Evolutionary conservation across 169 alveolate genomes (phyloP).

Genomic region (Cyclospora cayetanensis): DNA sequence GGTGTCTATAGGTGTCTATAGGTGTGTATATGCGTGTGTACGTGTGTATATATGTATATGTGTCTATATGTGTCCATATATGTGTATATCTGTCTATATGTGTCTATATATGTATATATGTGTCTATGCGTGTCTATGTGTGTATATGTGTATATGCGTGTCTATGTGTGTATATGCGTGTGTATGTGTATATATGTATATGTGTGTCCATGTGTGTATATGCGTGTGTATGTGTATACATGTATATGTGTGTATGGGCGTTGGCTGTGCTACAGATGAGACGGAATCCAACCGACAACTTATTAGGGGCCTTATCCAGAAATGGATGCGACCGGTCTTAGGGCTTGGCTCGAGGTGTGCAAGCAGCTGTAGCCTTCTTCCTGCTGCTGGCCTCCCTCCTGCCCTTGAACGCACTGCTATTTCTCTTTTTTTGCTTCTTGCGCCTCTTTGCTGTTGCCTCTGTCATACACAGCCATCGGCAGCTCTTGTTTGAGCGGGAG

Average conservation of each 20-base stretch:
- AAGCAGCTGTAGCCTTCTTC: neutral
- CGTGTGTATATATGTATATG: no score
- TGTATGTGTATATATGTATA: no score
- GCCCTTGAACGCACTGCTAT: neutral
- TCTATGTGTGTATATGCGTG: neutral
- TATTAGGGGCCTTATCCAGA: slow-evolving; percentile 53
- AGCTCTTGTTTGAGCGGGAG: slow-evolving; percentile 47
- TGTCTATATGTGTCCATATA: no score
- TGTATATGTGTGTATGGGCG: neutral
- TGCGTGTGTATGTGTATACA: neutral
- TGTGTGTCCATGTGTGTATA: no score
- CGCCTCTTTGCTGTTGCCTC: neutral
- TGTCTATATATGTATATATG: no score
- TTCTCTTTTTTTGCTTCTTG: neutral
- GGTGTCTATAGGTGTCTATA: no score
- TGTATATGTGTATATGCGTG: no score
- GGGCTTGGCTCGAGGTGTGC: slow-evolving; percentile 59
- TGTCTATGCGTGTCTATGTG: no score
- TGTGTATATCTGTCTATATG: no score
- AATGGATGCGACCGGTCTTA: slow-evolving; percentile 64
- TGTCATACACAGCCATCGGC: slow-evolving; percentile 37
- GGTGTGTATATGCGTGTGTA: no score
- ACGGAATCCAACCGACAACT: slow-evolving; percentile 50
- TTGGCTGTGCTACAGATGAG: slow-evolving; percentile 38
- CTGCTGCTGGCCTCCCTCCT: neutral